phyloP scores from a whole-genome alignment of 441 rosid genomes.

The Eruca vesicaria region DNA sequence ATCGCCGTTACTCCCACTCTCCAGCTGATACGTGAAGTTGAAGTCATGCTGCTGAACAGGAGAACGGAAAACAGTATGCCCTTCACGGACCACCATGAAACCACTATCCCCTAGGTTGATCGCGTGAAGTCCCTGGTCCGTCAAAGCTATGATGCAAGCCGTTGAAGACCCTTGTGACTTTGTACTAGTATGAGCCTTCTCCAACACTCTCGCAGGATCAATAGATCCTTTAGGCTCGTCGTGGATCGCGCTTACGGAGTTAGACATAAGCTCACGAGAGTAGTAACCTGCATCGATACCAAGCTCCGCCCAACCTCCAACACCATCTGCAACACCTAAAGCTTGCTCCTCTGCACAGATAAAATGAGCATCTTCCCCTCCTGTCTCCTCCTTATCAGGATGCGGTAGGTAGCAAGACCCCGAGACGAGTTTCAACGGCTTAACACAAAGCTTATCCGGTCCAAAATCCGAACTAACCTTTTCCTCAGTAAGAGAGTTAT shows the following conservation, averaged over 20 bases:
- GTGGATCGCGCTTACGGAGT: conserved; percentile 70
- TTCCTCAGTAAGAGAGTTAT: conserved; percentile 56
- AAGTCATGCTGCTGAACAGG: conserved; percentile 91
- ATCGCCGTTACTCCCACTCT: conserved; percentile 71
- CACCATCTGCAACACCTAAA: conserved; percentile 92
- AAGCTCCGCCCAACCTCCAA: conserved; percentile 93
- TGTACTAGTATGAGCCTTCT: conserved; percentile 78
- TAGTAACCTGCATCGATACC: conserved; percentile 80
- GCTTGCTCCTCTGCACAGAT: conserved; percentile 81
- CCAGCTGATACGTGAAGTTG: conserved; percentile 83
- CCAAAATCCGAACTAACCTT: conserved; percentile 46
- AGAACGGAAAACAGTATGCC: conserved; percentile 74
- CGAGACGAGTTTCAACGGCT: conserved; percentile 61
- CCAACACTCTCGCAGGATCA: conserved; percentile 78
- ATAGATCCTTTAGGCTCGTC: conserved; percentile 83
- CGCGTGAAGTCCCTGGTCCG: conserved; percentile 69
- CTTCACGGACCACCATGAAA: conserved; percentile 88
- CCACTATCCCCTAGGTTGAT: conserved; percentile 91
- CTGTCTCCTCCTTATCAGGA: conserved; percentile 93
- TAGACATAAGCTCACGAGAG: conserved; percentile 85
- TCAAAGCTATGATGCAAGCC: conserved; percentile 80
- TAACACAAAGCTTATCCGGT: conserved; percentile 39
- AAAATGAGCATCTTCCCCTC: conserved; percentile 93
- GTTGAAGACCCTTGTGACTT: conserved; percentile 89
- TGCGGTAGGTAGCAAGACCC: conserved; percentile 89